Evolutionary conservation across 106 monocot genomes (phyloP).

Genomic region (Gastrodia elata): DNA sequence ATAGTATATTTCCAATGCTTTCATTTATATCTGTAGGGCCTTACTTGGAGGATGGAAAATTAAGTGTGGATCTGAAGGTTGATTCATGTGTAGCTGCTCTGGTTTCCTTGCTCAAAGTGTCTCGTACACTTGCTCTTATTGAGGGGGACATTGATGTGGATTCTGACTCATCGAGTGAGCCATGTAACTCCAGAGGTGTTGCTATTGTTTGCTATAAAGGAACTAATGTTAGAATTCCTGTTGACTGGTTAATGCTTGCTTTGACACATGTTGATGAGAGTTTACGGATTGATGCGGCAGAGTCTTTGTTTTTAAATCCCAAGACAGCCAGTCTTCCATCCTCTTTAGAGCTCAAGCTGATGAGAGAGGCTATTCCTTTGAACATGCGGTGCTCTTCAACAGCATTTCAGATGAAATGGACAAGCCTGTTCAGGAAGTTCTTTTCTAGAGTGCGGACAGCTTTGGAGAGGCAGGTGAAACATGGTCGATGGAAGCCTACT

Average conservation of each 20-base stretch:
- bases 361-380: constrained; percentile 77
- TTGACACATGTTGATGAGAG: constrained; percentile 78
- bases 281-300: constrained; percentile 83
- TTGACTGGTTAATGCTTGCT: constrained; percentile 65
- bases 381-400: constrained; percentile 95
- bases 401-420: constrained; percentile 98
- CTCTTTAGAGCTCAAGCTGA: constrained; percentile 59
- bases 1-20: constrained; percentile 91
- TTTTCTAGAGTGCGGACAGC: constrained; percentile 73
- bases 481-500: constrained; percentile 45
- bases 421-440: constrained; percentile 87
- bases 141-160: constrained; percentile 88
- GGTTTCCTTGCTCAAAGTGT: constrained; percentile 88
- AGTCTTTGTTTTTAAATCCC: constrained; percentile 87
- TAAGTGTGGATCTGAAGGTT: constrained; percentile 29
- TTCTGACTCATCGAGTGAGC: constrained; percentile 10
- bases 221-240: constrained; percentile 53
- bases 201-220: constrained; percentile 65
- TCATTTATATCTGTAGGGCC: constrained; percentile 65
- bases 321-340: constrained; percentile 95
- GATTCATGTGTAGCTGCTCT: constrained; percentile 78
- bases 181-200: constrained; percentile 12
- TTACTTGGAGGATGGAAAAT: constrained; percentile 19
- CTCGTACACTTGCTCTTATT: constrained; percentile 67
- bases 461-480: constrained; percentile 86